phyloP scores from a whole-genome alignment of 23 red algal genomes.

The Gracilariopsis chorda region DNA sequence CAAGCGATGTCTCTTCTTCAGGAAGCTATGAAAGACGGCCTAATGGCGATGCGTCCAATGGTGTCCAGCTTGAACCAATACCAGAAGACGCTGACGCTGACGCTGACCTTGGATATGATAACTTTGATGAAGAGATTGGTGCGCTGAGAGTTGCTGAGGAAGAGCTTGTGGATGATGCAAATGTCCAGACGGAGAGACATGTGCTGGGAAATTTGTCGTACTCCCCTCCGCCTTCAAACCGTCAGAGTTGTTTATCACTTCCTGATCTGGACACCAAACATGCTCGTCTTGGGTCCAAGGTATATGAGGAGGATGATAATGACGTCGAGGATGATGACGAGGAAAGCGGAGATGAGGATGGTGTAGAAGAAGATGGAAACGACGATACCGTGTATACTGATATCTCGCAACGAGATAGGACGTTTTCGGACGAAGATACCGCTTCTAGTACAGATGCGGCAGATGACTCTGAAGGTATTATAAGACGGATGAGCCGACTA shows the following conservation, averaged over 20 bases:
- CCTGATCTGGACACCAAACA: slow-evolving; percentile 15
- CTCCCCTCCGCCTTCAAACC: neutral
- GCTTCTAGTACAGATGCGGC: neutral
- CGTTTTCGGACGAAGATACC: neutral
- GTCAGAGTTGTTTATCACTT: slow-evolving; percentile 10
- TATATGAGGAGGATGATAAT: neutral
- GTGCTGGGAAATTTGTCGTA: neutral
- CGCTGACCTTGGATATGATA: neutral
- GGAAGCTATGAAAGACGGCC: neutral
- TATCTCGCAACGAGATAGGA: neutral
- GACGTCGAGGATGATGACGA: neutral
- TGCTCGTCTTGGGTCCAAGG: neutral
- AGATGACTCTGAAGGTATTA: slow-evolving; percentile 7
- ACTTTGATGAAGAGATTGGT: slow-evolving; percentile 27
- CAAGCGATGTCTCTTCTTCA: neutral
- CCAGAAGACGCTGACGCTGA: neutral
- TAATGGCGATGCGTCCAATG: neutral
- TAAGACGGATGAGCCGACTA: slow-evolving; percentile 35
- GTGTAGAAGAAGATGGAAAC: neutral
- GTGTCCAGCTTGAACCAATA: neutral
- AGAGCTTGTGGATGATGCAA: neutral
- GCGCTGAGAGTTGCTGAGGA: slow-evolving; percentile 19
- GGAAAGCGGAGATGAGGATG: neutral
- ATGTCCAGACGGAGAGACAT: neutral
- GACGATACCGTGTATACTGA: no score